Base-by-base conservation (phyloP, 2,329 filamentous ascomycete species). In the Zymoseptoria passerinii region DNA sequence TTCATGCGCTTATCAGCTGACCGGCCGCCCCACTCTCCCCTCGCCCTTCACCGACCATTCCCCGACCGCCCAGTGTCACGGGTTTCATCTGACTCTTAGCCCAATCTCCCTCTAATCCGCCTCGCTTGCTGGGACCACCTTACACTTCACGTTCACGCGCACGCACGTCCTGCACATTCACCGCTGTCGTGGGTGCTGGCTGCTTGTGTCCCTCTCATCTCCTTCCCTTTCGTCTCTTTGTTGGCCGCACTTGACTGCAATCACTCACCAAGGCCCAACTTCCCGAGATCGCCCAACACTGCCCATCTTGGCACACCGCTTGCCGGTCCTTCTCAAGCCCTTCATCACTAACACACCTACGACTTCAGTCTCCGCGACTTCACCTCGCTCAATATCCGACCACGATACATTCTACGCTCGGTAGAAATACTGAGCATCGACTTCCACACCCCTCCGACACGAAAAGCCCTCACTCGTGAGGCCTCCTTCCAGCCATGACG, bases 401-500 rank as follows among this genome's bases (percentile, higher is more conserved):
- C 50, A 16, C 23, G 28, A 52, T 50, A 52, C 50, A 52, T 52
- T 58, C 54, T 51, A 59, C 59, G 58, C 62, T 64, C 63, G 62
- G 67, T 66, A 63, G 65, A 64, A 57, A 67, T 67, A 67, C 65
- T 61, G 66, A 60, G 65, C 64, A 64, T 48, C 58, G 49, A 51
- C 50, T 55, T 44, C 53, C 28, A 54, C n/a, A 58, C 57, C 20
- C 59, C 35, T 44, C 55, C 53, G 52, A 50, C 60, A 57, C 61
- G 51, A 58, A 62, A 63, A 61, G 48, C 66, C 65, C 65, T 65
- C 50, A 55, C 59, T 48, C 57, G 58, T 64, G 68, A 68, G 67
- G 64, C 62, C 65, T 61, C 56, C 55, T 55, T 48, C 18, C 57
- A 64, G 79, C 72, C 70, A 84, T 84, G 82, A 83, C 82, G 76